Conservation (phyloP, 306 rosid genomes). For the Dicorynia guianensis region DNA sequence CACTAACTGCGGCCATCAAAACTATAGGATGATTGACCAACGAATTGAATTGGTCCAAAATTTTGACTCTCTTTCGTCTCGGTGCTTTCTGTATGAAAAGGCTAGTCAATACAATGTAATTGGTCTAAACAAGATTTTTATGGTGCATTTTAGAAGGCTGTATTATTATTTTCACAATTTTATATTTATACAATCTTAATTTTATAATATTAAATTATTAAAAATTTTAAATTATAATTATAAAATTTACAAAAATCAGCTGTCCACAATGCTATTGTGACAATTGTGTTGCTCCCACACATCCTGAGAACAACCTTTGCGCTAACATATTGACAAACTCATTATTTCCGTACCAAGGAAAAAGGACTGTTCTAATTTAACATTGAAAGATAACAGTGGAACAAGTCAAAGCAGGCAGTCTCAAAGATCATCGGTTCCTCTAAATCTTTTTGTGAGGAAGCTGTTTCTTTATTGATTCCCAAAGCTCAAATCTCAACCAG, state of each 20-base stretch:
- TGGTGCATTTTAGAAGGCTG: neutral
- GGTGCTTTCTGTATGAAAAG: neutral
- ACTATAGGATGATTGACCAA: constrained; percentile 22
- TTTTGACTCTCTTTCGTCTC: constrained; percentile 16
- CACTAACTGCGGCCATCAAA: neutral
- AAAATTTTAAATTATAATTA: too few species aligned
- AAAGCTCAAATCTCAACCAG: neutral
- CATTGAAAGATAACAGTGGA: neutral
- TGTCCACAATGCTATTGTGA: too few species aligned
- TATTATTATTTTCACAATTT: too few species aligned
- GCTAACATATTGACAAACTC: neutral
- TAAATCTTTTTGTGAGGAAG: neutral
- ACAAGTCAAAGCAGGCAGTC: constrained; percentile 29
- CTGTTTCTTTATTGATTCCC: constrained; percentile 7
- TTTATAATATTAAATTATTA: too few species aligned
- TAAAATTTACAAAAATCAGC: too few species aligned
- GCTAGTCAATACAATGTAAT: constrained; percentile 8
- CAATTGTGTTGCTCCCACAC: too few species aligned
- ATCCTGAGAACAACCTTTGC: too few species aligned
- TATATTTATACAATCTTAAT: too few species aligned
- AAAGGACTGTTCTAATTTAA: neutral
- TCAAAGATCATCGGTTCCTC: neutral
- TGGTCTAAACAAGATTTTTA: neutral
- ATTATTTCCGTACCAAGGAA: too few species aligned
- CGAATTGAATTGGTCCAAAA: constrained; percentile 37